Conservation (phyloP, 306 rosid species). For the Ormosia semicastrata region DNA sequence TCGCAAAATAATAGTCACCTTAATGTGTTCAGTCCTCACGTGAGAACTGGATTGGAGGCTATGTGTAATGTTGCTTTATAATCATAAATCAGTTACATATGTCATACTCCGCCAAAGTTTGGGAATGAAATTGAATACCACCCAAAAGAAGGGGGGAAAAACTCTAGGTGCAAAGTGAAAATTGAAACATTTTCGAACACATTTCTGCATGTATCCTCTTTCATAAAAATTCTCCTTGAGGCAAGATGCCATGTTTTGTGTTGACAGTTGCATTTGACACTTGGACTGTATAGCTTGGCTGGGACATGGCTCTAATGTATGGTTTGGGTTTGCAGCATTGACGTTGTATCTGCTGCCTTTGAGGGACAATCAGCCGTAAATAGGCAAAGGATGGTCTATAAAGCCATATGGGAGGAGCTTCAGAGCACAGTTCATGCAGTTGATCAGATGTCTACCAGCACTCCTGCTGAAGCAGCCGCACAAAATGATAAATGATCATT, state of each 20-base stretch:
- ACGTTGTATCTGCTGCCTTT: constrained; percentile 68
- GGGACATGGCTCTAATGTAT: constrained; percentile 4
- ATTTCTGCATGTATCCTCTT: neutral
- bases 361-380: constrained; percentile 93
- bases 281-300: neutral
- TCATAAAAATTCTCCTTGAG: neutral
- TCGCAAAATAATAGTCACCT: neutral
- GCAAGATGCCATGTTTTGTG: constrained; percentile 10
- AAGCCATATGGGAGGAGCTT: constrained; percentile 98
- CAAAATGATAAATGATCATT: constrained; percentile 19
- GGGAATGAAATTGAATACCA: constrained; percentile 9
- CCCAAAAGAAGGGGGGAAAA: neutral
- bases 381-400: constrained; percentile 97
- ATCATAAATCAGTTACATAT: neutral
- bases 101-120: neutral
- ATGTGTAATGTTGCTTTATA: neutral
- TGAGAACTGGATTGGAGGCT: neutral
- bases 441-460: constrained; percentile 88
- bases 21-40: neutral
- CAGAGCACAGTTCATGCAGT: constrained; percentile 91
- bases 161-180: neutral
- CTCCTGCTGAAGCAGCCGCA: constrained; percentile 71
- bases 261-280: constrained; percentile 18
- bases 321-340: constrained; percentile 57
- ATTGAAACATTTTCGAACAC: neutral